Evolutionary conservation across 345 rosid genomes (phyloP).

Genomic region (Chamaenerion angustifolium): DNA sequence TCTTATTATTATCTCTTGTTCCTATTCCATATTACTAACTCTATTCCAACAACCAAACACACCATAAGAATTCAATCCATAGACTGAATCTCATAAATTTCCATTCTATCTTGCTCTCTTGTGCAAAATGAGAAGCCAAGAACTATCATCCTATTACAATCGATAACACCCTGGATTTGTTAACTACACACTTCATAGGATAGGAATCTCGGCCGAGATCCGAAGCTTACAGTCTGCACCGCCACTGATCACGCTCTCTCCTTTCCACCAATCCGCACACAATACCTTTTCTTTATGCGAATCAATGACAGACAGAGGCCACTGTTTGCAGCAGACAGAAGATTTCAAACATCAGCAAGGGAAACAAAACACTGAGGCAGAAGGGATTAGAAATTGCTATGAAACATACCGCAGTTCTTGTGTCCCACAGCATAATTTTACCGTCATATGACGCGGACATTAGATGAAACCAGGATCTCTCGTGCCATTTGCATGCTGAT

Average conservation of each 20-base stretch:
- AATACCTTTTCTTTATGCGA: conserved; percentile 90
- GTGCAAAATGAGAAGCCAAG: too few relatives aligned
- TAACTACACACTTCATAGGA: conserved; percentile 29
- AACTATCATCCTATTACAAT: too few relatives aligned
- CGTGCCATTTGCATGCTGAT: conserved; percentile 90
- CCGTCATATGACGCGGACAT: conserved; percentile 96
- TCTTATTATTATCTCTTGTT: too few relatives aligned
- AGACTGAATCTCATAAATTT: too few relatives aligned
- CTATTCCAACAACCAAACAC: too few relatives aligned
- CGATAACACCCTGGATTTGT: too few relatives aligned
- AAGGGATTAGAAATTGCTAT: neutral
- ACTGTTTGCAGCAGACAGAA: conserved; percentile 27
- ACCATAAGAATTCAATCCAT: too few relatives aligned
- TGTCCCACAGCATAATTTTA: conserved; percentile 97
- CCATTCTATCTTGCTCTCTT: too few relatives aligned
- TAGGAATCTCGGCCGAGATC: conserved; percentile 46
- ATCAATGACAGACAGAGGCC: conserved; percentile 74
- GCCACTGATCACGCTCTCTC: conserved; percentile 67
- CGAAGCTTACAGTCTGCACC: conserved; percentile 77
- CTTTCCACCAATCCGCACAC: conserved; percentile 96
- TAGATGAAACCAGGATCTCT: conserved; percentile 65
- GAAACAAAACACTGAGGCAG: neutral
- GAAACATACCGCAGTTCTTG: conserved; percentile 82
- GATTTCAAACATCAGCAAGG: neutral
- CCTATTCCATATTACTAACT: too few relatives aligned